phyloP scores from a whole-genome alignment of 164 flowering plant genomes.

The Annona squamosa region DNA sequence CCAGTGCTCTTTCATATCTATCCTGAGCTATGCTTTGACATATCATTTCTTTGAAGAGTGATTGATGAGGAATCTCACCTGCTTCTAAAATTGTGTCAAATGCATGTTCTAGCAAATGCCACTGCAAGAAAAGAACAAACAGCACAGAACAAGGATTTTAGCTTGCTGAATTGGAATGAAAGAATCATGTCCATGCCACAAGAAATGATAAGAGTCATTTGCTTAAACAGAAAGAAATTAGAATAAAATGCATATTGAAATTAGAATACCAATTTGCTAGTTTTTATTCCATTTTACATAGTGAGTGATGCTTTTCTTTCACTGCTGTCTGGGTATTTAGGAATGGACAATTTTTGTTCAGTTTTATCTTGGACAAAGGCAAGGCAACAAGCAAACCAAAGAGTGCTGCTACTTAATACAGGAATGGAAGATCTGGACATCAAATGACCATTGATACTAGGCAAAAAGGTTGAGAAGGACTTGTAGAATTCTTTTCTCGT shows the following conservation, averaged over 20 bases:
- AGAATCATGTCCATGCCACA: background rate
- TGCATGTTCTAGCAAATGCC: constrained; percentile 79
- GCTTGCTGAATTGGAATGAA: background rate
- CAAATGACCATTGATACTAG: background rate
- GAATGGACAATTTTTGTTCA: background rate
- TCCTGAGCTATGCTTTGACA: constrained; percentile 40
- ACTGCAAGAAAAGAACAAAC: constrained; percentile 33
- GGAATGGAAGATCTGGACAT: background rate
- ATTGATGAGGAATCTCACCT: constrained; percentile 62
- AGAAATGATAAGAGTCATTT: background rate
- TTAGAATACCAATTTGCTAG: background rate
- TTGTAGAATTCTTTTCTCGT: background rate
- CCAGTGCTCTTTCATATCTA: constrained; percentile 46
- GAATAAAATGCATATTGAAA: background rate
- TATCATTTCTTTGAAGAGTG: constrained; percentile 64
- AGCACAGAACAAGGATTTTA: background rate
- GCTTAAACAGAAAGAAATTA: background rate
- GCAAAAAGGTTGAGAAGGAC: background rate
- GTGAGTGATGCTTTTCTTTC: background rate
- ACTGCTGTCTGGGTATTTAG: background rate
- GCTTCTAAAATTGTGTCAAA: constrained; percentile 69
- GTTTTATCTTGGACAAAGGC: background rate
- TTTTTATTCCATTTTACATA: background rate
- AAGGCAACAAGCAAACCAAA: background rate
- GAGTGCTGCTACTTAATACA: background rate